phyloP scores from a whole-genome alignment of 2,329 filamentous ascomycete genomes.

The Chaetothyriales sp. region DNA sequence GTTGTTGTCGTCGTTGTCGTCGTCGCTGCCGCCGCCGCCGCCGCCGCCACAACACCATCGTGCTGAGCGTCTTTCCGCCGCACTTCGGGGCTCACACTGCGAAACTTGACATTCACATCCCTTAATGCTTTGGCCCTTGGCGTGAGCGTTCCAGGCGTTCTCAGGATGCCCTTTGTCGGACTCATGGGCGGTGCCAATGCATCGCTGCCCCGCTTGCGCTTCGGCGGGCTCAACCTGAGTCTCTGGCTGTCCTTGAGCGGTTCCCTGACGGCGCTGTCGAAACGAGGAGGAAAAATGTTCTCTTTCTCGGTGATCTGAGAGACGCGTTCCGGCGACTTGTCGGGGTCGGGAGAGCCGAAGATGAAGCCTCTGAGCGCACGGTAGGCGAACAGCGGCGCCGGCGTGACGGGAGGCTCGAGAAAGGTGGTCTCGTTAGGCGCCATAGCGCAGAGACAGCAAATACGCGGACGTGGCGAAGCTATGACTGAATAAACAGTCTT shows the following conservation, averaged over 20 bases:
- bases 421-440: constrained; percentile 24
- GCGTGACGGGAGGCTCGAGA: constrained; percentile 46
- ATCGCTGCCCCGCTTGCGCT: constrained; percentile 10
- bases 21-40: background rate
- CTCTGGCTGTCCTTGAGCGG: constrained; percentile 10
- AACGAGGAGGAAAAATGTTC: constrained; percentile 3
- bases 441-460: constrained; percentile 2
- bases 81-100: constrained; percentile 18
- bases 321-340: constrained; percentile 26
- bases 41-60: background rate
- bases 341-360: constrained; percentile 47
- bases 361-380: constrained; percentile 53
- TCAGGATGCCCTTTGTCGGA: constrained; percentile 50
- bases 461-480: background rate
- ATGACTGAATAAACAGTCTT: background rate
- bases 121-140: constrained; percentile 48
- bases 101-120: constrained; percentile 29
- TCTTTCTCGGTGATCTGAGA: constrained; percentile 14
- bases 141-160: constrained; percentile 46
- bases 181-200: constrained; percentile 22
- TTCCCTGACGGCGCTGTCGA: constrained; percentile 5
- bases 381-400: constrained; percentile 52
- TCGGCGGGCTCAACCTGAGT: constrained; percentile 13
- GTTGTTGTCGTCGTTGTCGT: no score
- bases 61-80: background rate